Base-by-base conservation (phyloP, 331 rosid genomes). In the Arachis monticola region DNA sequence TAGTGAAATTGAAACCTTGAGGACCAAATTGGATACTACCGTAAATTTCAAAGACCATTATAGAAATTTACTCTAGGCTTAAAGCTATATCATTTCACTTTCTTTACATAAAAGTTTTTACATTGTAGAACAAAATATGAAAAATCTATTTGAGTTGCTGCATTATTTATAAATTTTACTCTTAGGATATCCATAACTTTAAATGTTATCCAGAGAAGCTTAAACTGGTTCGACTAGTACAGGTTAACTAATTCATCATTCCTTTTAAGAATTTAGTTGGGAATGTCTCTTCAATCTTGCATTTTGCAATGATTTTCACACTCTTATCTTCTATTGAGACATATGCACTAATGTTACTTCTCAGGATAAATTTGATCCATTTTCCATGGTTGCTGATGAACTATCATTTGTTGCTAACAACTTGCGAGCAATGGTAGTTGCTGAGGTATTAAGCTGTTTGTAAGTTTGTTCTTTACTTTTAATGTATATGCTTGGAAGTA, bases 311-410 rank as follows among this genome's bases (percentile, higher is more conserved):
- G 8, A 57, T 57, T 57, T 57, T 8, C 12, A 17, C 62, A 57
- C 17, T 57, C 17, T 17, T 60, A 64, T 70, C 52, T 22, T 70
- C 59, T 64, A 65, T 35, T 76, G 69, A 67, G 69, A 79, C 77
- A 41, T 55, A 48, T 56, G 59, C 12, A 53, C 78, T 72, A 68
- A 64, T 83, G 73, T 65, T 90, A 94, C 13, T 8, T 48, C 12
- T 48, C 9, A 51, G 97, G 99, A 91, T 51, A 83, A 89, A 66
- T 90, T 77, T 32, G 96, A 94, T 79, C 97, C 99, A 2, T 94
- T 94, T 87, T 92, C 97, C 9, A 82, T 92, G 62, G 99, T 94
- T 74, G 93, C 99, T 27, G 97, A 94, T 41, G 96, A 94, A 77
- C 78, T 94, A 59, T 94, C 92, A 60, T 76, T 80, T 77, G 68